Base-by-base conservation (phyloP, 345 rosid species). In the Hypericum perforatum region DNA sequence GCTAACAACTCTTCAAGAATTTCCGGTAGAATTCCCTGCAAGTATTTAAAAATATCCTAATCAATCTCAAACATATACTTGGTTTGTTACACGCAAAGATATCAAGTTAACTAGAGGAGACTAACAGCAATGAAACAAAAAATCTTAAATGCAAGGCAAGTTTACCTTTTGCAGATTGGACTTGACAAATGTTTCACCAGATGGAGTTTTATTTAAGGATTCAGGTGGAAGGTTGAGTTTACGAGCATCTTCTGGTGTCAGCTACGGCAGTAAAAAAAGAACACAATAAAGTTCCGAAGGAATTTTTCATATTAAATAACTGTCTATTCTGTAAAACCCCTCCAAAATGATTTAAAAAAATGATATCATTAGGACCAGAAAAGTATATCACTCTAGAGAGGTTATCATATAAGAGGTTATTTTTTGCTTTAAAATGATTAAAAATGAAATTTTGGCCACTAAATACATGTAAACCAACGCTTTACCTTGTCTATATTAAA, bases 21-120 rank as follows among this genome's bases (percentile, higher is more conserved):
- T 75, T 92, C 98, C 60, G 98, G 98, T 71, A 92, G 96, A 62
- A 92, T 82, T 61, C 97, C 97, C 97, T 92, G 76, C 53, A 75
- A 74, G 49, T 7, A 29, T 39, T 3, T 52, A 11, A 49, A 42
- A 7, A 43, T 42, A 60, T 52, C 12, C 15, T 55, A 45, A 53
- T 45, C 42, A 56, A 60, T 37, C 58, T 59, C 41, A 56, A 49
- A 29, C 10, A 13, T 32, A 46, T 6, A 46, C 15, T 32, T 8
- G 22, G 6, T 46, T 46, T 46, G 16, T n/a, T 32, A 46, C 22
- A 32, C 22, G 15, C 14, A 16, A 32, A 32, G 52, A 39, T 15
- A 12, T 50, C 32, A 45, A 48, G 44, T 49, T 59, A n/a, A 50
- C 51, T 43, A 10, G 11, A 51, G 9, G 41, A 29, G 15, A 43